Evolutionary conservation across 768 basidiomycete genomes (phyloP), one percentile per base, ranked within the genome.

Genomic region (Clitopilus hobsonii): DNA sequence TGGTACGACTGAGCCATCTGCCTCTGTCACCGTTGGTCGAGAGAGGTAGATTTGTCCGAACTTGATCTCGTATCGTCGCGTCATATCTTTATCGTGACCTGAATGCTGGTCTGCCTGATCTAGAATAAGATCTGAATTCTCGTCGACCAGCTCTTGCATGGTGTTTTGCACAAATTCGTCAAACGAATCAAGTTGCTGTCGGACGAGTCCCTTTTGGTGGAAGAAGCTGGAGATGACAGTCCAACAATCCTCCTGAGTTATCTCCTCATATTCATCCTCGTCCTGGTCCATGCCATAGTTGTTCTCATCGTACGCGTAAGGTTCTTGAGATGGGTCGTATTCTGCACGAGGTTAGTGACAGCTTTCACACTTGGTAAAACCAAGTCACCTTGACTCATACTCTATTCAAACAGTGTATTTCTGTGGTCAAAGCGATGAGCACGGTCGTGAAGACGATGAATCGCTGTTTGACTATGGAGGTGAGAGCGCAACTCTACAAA

Each of bases 161-260:
- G 94, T 98, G 63, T 98, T 98, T 67, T 98, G 94, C 28, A 99
- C 92, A 65, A 98, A 99, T 73, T 98, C 96, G 68, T 99, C 94
- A 71, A 96, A 99, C 10, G 92, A 95, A 74, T 96, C 94, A 53
- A 98, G 84, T 69, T 99, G 97, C 68, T 99, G 97, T 49, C 93
- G 85, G 52, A 98, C 97, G 57, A 99, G 88, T 72, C 96, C 96
- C 70, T 96, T 97, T 69, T 94, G 91, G 59, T 93, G 88, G 70
- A 99, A 98, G 76, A 96, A 99, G 64, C 91, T 87, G 58, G 91
- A 89, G 63, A 98, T 98, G 67, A 99, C 88, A 36, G 88, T 85
- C 93, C 93, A 96, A 69, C 93, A 94, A 65, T 94, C 92, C 69
- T 94, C 92, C 64, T 93, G 92, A 0, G 91, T 91, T 69, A 94